Conservation (phyloP, 768 basidiomycete genomes). For the Exidia glandulosa region DNA sequence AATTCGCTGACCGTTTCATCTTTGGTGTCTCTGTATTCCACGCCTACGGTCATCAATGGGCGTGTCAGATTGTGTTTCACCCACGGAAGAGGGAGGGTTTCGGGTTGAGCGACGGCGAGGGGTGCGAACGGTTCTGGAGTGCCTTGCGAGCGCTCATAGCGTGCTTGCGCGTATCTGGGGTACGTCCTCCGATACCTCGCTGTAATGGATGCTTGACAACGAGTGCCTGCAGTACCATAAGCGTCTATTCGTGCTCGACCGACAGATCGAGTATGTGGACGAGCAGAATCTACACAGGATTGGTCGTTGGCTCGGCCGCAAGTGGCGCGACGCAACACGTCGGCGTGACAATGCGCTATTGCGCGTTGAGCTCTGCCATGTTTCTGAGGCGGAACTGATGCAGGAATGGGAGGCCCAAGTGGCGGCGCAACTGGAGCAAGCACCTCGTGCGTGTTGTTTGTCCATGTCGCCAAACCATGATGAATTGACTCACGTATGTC, state of each 20-base stretch:
- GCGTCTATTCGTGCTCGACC: background rate
- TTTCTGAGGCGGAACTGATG: background rate
- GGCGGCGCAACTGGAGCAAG: background rate
- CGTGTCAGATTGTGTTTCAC: conserved; percentile 3
- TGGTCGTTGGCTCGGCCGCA: background rate
- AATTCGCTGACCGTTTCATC: background rate
- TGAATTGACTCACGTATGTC: background rate
- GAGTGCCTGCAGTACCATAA: background rate
- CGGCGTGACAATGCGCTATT: background rate
- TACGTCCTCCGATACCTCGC: background rate
- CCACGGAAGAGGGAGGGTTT: background rate
- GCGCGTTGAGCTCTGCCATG: background rate
- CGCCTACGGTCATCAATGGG: conserved; percentile 5
- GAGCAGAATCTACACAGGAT: background rate
- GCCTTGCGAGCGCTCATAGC: background rate
- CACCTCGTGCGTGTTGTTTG: background rate
- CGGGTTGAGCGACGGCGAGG: conserved; percentile 3
- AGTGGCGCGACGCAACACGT: background rate
- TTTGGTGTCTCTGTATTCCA: conserved; percentile 1
- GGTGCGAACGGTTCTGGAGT: conserved; percentile 5
- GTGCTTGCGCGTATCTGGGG: background rate
- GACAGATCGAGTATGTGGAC: background rate
- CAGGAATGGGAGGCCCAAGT: background rate
- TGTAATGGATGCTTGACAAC: background rate
- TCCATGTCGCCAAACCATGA: background rate